Base-by-base conservation (phyloP, 139 green algal genomes). In the Asterochloris sp. region DNA sequence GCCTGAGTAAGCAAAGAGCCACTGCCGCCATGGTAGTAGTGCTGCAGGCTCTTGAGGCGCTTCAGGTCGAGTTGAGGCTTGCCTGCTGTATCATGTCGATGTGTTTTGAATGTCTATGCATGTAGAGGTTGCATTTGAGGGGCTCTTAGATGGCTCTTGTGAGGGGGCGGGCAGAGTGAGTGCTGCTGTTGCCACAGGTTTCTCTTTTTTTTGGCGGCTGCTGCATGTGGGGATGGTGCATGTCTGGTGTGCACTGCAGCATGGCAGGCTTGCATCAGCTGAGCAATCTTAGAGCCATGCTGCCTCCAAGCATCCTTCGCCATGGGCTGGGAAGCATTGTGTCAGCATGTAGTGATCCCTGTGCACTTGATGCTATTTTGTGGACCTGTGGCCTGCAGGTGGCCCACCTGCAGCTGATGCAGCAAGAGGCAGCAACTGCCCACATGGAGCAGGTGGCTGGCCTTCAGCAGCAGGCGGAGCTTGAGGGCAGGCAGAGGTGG, bases 331-430 rank as follows among this genome's bases (percentile, higher is more conserved):
- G 66, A 21, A 6, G 1, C 21, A 21, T 71, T 71, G 66, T 21
- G 21, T 71, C 21, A 71, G 66, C 21, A 1, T 71, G 21, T 21
- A 26, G 66, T 21, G 66, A 6, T 71, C 17, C 66, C 4, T 24
- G 17, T 10, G 19, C 2, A 10, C 66, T 71, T 71, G 66, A 21
- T 10, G 17, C 66, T 21, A 4, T 10, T 71, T 1, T 24, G 66
- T 26, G 21, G 4, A 71, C 21, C 2, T 71, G 29, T 29, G 21
- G 19, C 63, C 2, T 82, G 62, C 78, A 82, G 80, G 73, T 84
- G 0, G 15, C n/a, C 9, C 38, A 84, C 62, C 81, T 84, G 62
- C 73, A 74, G 74, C 64, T 84, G 61, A 9, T 84, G 62, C 81
- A 74, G 61, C 78, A 82, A 62, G 61, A 82, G 14, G 73, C n/a